Base-by-base conservation (phyloP, 129 eudicot genomes). In the Solidago caesia region DNA sequence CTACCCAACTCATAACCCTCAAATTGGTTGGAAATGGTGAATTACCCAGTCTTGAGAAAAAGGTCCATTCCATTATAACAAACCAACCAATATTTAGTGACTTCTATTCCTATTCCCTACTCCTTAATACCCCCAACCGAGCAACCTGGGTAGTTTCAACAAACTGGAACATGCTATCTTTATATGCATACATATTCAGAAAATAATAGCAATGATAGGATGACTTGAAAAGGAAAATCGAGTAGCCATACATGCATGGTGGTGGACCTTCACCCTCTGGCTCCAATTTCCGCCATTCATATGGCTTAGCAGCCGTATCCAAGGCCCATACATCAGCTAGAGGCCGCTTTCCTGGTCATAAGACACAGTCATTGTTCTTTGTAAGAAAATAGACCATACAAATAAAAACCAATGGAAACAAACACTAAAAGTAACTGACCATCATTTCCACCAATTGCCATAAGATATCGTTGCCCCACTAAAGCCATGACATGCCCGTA, bases 231-330 rank as follows among this genome's bases (percentile, higher is more conserved):
- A 69, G 52, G 60, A 5, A 69, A 61, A 60, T 5, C 15, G 13
- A 55, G 79, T 44, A 58, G 55, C 73, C 75, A 78, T 87, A 94
- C 97, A 94, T 94, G 97, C 98, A 94, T 44, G 98, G 98, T 76
- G 97, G 98, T 44, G 98, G 98, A 63, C 98, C 98, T 75, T 94
- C 97, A 60, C 98, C 98, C 81, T 94, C 98, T 14, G 93, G 97
- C 79, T 94, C 97, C 82, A 92, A 74, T 72, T 90, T 94, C 72
- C 98, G 84, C 97, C 98, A 94, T 81, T 94, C 98, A 52, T 94
- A 94, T n/a, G 98, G 97, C 82, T 92, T 92, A 43, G 98, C 98
- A 77, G 98, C 98, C 41, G 98, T 94, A 81, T 94, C 98, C 78
- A 94, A 81, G 4, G 97, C 98, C 98, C 98, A 90, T 43, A 94